A percentile compares a stretch with the other conserved stretches of the same genome.
These are phyloP conservation scores for Davidsoniella neocaledoniae DNA, from an alignment of 2,329 filamentous ascomycete species.

Conservation along the genomic window DNA sequence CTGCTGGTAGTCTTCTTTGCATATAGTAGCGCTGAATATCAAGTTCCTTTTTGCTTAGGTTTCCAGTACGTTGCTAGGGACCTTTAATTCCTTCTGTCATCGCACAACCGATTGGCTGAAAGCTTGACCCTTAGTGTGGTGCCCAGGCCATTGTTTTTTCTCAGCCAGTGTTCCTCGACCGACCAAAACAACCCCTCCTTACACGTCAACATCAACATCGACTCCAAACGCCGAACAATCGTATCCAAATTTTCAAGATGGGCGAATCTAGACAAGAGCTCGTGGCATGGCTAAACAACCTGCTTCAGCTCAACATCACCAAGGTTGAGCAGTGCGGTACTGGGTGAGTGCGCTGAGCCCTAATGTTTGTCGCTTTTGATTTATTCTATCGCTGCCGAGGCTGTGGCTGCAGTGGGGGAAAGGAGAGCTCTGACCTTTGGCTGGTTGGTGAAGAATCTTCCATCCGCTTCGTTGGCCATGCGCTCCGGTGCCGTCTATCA, in stretches of 20 bases:
- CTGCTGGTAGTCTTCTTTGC: slow-evolving; percentile 3
- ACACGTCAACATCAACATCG: slow-evolving; percentile 5
- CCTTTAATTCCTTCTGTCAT: neutral
- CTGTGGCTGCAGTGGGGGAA: too few species aligned
- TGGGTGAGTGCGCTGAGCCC: slow-evolving; percentile 45
- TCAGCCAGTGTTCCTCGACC: neutral
- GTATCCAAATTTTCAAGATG: slow-evolving; percentile 27
- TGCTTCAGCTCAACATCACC: slow-evolving; percentile 92
- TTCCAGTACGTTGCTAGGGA: neutral
- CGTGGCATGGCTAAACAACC: slow-evolving; percentile 89
- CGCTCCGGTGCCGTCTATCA: too few species aligned
- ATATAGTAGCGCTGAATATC: slow-evolving; percentile 11
- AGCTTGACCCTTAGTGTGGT: slow-evolving; percentile 9
- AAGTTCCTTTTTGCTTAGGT: slow-evolving; percentile 8
- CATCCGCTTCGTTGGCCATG: too few species aligned
- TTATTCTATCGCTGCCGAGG: too few species aligned
- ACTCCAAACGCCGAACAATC: neutral
- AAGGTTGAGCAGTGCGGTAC: slow-evolving; percentile 99
- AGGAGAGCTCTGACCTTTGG: too few species aligned
- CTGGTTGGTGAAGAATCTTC: too few species aligned
- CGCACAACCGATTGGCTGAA: slow-evolving; percentile 3
- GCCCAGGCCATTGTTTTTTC: slow-evolving; percentile 5
- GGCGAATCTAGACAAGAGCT: slow-evolving; percentile 78
- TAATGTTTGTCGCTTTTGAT: too few species aligned
- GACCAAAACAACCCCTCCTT: slow-evolving; percentile 9